Conservation (phyloP, 108 stramenopile genomes). For the Seminavis robusta region DNA sequence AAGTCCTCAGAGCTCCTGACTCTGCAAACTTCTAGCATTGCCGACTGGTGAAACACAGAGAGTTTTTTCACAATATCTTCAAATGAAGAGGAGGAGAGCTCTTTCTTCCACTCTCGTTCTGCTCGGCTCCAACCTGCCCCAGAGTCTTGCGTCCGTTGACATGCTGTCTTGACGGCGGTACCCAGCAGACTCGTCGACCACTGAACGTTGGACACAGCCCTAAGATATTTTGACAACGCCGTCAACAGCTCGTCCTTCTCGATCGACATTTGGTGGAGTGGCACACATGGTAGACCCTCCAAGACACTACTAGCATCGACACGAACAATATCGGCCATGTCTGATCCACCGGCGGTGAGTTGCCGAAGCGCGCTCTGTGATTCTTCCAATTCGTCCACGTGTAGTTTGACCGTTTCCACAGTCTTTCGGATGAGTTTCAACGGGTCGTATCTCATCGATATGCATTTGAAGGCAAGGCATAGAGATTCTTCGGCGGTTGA, state of each 20-base stretch:
- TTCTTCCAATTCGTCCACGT: slow-evolving; percentile 23
- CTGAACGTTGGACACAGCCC: slow-evolving; percentile 47
- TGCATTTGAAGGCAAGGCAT: slow-evolving; percentile 54
- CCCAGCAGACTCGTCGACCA: slow-evolving; percentile 65
- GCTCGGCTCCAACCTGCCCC: slow-evolving; percentile 42
- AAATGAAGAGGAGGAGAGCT: slow-evolving; percentile 52
- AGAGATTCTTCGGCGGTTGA: slow-evolving; percentile 71
- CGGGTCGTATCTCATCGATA: slow-evolving; percentile 55
- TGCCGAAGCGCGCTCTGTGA: neutral
- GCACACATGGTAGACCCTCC: slow-evolving; percentile 44
- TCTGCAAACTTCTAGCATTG: slow-evolving; percentile 67
- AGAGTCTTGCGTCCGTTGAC: slow-evolving; percentile 44
- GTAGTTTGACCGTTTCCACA: slow-evolving; percentile 28
- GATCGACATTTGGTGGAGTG: slow-evolving; percentile 39
- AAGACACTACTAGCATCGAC: slow-evolving; percentile 43
- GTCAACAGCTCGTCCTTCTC: slow-evolving; percentile 9
- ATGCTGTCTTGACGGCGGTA: slow-evolving; percentile 49
- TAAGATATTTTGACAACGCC: slow-evolving; percentile 35
- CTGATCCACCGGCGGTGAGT: neutral
- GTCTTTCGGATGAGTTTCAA: slow-evolving; percentile 54
- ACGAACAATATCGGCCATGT: slow-evolving; percentile 13
- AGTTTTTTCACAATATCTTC: slow-evolving; percentile 39
- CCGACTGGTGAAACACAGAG: slow-evolving; percentile 53
- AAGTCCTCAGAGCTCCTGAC: slow-evolving; percentile 56
- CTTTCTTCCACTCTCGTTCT: slow-evolving; percentile 73